Evolutionary conservation across 2,329 filamentous ascomycete genomes (phyloP).

Genomic region (Nothopassalora personata): DNA sequence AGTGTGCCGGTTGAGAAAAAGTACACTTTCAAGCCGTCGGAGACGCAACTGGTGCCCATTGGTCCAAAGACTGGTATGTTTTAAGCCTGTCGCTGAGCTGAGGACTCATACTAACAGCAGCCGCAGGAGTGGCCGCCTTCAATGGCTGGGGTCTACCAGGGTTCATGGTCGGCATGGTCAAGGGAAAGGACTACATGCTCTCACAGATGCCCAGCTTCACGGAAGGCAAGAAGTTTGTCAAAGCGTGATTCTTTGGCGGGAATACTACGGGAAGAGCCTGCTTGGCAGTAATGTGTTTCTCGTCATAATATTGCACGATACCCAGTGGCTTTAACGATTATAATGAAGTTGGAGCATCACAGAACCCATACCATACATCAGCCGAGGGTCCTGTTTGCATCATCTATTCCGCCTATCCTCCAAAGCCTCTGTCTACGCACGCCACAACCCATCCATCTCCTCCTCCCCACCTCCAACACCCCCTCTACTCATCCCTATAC

Average conservation of each 20-base stretch:
- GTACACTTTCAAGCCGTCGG: conserved; percentile 26
- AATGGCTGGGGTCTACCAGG: conserved; percentile 32
- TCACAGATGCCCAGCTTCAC: conserved; percentile 24
- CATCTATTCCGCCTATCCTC: neutral
- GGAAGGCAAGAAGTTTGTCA: conserved; percentile 27
- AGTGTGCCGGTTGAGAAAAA: conserved; percentile 22
- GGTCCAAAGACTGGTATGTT: conserved; percentile 4
- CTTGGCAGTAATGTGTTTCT: neutral
- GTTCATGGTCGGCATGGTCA: conserved; percentile 31
- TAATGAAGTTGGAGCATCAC: neutral
- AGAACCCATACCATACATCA: too few relatives aligned
- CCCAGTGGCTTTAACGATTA: neutral
- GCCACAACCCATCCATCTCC: too few relatives aligned
- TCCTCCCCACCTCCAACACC: neutral
- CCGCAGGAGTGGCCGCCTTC: conserved; percentile 35
- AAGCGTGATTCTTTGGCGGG: conserved; percentile 12
- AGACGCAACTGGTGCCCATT: conserved; percentile 31
- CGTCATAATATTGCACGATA: neutral
- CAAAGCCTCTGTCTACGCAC: neutral
- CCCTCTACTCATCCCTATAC: conserved; percentile 26
- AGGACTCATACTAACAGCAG: conserved; percentile 20
- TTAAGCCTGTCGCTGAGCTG: neutral
- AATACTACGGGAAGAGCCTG: neutral
- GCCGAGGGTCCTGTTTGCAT: too few relatives aligned
- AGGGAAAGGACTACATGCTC: conserved; percentile 36